These are phyloP conservation scores for Phycomyces nitens DNA, from an alignment of 192 early-diverging fungal species.

Conservation along the genomic window DNA sequence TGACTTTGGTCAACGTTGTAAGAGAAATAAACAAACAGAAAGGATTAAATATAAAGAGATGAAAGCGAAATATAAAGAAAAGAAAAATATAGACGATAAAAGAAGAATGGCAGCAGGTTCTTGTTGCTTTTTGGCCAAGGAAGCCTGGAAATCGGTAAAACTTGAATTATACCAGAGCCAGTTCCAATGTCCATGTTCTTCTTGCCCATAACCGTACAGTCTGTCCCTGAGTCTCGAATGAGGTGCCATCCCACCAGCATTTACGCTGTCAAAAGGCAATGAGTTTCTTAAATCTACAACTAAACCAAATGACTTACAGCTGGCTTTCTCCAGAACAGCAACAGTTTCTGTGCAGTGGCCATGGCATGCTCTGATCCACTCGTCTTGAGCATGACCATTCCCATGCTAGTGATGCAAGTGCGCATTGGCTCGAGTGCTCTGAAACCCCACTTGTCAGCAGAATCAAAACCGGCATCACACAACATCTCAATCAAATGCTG, in stretches of 20 bases:
- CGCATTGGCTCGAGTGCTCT: slow-evolving; percentile 65
- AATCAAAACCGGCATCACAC: slow-evolving; percentile 71
- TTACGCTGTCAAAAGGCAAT: slow-evolving; percentile 49
- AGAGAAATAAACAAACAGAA: too few species aligned
- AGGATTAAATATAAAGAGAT: too few species aligned
- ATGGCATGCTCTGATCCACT: slow-evolving; percentile 63
- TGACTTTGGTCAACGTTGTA: too few species aligned
- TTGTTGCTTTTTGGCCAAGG: neutral
- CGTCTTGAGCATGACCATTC: slow-evolving; percentile 66
- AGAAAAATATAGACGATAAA: neutral
- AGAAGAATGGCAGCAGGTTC: neutral
- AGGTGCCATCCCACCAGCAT: slow-evolving; percentile 81
- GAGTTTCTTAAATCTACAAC: neutral
- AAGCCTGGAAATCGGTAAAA: neutral
- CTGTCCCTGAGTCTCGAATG: slow-evolving; percentile 51
- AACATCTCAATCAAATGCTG: slow-evolving; percentile 84
- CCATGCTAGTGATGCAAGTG: slow-evolving; percentile 66
- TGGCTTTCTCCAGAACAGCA: slow-evolving; percentile 79
- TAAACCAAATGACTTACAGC: slow-evolving; percentile 47
- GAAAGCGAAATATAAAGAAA: too few species aligned
- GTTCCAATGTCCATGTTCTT: slow-evolving; percentile 76
- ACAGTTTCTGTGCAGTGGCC: slow-evolving; percentile 70
- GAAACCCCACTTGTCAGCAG: slow-evolving; percentile 71
- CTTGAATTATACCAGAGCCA: slow-evolving; percentile 55
- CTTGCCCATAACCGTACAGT: slow-evolving; percentile 72